Percentiles rank a stretch among this genome's conserved stretches.
Conservation (phyloP, 805 yeast species). For the Wickerhamomyces alni region DNA sequence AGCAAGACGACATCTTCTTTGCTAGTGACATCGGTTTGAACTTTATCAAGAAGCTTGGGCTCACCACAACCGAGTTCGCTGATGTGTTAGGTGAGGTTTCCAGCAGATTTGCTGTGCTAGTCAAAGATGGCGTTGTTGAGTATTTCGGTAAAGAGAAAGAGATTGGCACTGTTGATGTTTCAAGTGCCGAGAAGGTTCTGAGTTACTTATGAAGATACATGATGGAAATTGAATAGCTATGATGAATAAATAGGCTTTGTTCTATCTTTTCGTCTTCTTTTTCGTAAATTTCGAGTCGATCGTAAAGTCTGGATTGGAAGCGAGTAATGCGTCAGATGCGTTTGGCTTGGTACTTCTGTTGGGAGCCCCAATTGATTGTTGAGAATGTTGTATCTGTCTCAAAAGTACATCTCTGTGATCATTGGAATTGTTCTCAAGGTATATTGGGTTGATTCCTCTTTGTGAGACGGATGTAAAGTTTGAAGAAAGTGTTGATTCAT, state of each 20-base stretch:
- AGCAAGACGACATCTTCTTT: constrained; percentile 38
- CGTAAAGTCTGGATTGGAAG: constrained; percentile 20
- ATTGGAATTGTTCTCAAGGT: constrained; percentile 28
- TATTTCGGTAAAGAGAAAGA: constrained; percentile 35
- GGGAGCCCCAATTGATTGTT: background rate
- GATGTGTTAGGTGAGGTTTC: constrained; percentile 46
- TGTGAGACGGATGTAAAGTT: constrained; percentile 76
- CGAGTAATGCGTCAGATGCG: constrained; percentile 14
- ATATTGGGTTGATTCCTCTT: constrained; percentile 61
- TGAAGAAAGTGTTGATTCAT: constrained; percentile 34
- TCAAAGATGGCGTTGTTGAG: constrained; percentile 45
- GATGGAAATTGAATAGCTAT: too few relatives aligned
- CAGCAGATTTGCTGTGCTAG: constrained; percentile 62
- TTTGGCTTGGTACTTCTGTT: background rate
- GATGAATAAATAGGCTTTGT: background rate
- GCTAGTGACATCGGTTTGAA: constrained; percentile 57
- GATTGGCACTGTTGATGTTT: constrained; percentile 30
- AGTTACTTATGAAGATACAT: background rate
- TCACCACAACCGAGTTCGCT: constrained; percentile 41
- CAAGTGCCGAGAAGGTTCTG: constrained; percentile 28
- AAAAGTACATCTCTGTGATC: constrained; percentile 2
- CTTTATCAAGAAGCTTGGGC: constrained; percentile 43
- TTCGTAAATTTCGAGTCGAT: constrained; percentile 1
- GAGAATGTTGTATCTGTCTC: constrained; percentile 3
- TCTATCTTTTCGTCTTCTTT: constrained; percentile 1